phyloP scores from a whole-genome alignment of 2,329 filamentous ascomycete species.

The Ophiostoma pallidulum region DNA sequence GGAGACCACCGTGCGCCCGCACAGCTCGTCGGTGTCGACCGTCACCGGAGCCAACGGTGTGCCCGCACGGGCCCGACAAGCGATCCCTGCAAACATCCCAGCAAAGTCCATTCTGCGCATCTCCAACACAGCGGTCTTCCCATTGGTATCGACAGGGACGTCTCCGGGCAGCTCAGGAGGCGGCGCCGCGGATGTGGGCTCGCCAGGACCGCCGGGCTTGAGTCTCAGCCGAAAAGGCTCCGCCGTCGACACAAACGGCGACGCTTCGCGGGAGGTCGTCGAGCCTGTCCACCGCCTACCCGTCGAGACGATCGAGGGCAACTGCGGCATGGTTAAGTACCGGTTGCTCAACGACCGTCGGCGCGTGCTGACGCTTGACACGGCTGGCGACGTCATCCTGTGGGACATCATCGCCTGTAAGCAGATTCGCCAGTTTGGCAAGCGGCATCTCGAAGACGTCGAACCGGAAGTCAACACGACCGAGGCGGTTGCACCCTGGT shows the following conservation, averaged over 20 bases:
- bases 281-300: constrained; percentile 60
- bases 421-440: constrained; percentile 85
- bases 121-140: constrained; percentile 75
- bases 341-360: constrained; percentile 83
- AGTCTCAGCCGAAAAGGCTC: constrained; percentile 42
- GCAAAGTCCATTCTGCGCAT: constrained; percentile 69
- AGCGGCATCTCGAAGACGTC: constrained; percentile 87
- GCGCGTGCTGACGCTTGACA: constrained; percentile 83
- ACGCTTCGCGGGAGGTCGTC: constrained; percentile 30
- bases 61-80: constrained; percentile 13
- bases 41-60: constrained; percentile 24
- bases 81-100: constrained; percentile 57
- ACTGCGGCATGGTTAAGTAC: constrained; percentile 91
- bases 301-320: constrained; percentile 81
- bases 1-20: constrained; percentile 12
- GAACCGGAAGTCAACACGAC: constrained; percentile 76
- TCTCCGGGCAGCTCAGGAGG: constrained; percentile 11
- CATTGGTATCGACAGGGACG: constrained; percentile 43
- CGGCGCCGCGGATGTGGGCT: constrained; percentile 21
- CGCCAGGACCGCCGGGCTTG: background rate
- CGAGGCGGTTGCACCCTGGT: constrained; percentile 92
- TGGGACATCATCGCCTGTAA: constrained; percentile 94
- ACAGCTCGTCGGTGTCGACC: constrained; percentile 25
- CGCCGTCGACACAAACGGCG: constrained; percentile 37
- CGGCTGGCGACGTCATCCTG: constrained; percentile 84